phyloP scores from a whole-genome alignment of 1,284 basidiomycete species.

The Kwoniella shivajii region DNA sequence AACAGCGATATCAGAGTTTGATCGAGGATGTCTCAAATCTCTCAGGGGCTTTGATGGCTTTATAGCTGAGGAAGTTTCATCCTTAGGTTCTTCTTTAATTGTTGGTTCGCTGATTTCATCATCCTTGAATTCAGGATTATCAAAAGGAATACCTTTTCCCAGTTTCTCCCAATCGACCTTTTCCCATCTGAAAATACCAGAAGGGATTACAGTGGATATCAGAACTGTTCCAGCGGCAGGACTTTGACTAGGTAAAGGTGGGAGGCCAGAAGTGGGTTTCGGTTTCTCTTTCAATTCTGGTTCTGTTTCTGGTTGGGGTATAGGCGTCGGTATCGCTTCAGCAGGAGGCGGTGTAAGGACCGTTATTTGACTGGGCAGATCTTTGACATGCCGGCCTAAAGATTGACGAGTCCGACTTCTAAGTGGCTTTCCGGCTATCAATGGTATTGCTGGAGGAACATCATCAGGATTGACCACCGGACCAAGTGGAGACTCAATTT shows the following conservation, averaged over 20 bases:
- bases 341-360: background rate
- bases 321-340: background rate
- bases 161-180: constrained; percentile 39
- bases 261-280: constrained; percentile 17
- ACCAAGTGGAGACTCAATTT: background rate
- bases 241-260: constrained; percentile 30
- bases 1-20: background rate
- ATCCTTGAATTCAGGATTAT: constrained; percentile 33
- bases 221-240: constrained; percentile 41
- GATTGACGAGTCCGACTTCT: constrained; percentile 23
- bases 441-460: background rate
- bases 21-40: constrained; percentile 7
- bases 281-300: background rate
- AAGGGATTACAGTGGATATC: constrained; percentile 39
- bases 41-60: background rate
- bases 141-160: constrained; percentile 36
- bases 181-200: constrained; percentile 22
- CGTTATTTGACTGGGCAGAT: background rate
- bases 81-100: constrained; percentile 2
- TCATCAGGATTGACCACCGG: background rate
- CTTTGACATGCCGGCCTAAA: constrained; percentile 21
- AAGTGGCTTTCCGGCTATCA: background rate
- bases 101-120: background rate
- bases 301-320: background rate
- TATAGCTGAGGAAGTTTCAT: background rate